Evolutionary conservation across 768 basidiomycete genomes (phyloP).

Genomic region (Amanita fuliginea): DNA sequence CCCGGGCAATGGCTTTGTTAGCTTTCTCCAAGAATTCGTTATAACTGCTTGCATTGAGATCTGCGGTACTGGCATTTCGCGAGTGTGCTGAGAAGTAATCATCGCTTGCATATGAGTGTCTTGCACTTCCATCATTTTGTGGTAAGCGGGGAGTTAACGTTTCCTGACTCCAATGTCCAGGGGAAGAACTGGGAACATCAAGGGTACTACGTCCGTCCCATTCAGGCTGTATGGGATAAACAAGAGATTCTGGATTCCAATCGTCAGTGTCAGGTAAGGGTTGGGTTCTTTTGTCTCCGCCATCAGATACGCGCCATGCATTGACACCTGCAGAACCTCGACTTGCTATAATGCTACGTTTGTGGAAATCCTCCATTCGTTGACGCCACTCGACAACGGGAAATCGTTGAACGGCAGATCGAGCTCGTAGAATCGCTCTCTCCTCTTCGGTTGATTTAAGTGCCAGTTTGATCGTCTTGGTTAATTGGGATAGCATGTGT

Average conservation of each 20-base stretch:
- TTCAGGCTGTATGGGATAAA: slow-evolving; percentile 58
- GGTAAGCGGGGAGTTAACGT: slow-evolving; percentile 28
- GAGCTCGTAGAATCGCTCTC: slow-evolving; percentile 83
- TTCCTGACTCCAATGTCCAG: slow-evolving; percentile 54
- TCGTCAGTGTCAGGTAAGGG: slow-evolving; percentile 63
- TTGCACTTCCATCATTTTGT: slow-evolving; percentile 21
- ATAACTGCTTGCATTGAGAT: slow-evolving; percentile 32
- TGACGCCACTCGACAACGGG: slow-evolving; percentile 98
- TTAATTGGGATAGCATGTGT: slow-evolving; percentile 90
- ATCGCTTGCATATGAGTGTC: slow-evolving; percentile 46
- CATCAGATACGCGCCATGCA: slow-evolving; percentile 73
- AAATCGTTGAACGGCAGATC: slow-evolving; percentile 93
- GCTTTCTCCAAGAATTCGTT: slow-evolving; percentile 78
- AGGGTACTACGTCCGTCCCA: slow-evolving; percentile 59
- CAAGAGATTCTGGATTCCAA: slow-evolving; percentile 65
- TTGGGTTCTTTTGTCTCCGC: slow-evolving; percentile 33
- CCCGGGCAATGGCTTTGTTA: slow-evolving; percentile 72
- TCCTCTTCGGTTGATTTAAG: slow-evolving; percentile 86
- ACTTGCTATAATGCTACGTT: slow-evolving; percentile 66
- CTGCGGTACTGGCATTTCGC: slow-evolving; percentile 20
- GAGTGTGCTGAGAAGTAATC: slow-evolving; percentile 37
- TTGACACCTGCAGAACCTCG: slow-evolving; percentile 57
- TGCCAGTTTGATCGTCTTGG: slow-evolving; percentile 92
- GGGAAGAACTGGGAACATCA: slow-evolving; percentile 36
- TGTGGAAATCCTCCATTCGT: slow-evolving; percentile 90